phyloP scores from a whole-genome alignment of 495 filamentous ascomycete species.

The Astrothelium macrocarpum region DNA sequence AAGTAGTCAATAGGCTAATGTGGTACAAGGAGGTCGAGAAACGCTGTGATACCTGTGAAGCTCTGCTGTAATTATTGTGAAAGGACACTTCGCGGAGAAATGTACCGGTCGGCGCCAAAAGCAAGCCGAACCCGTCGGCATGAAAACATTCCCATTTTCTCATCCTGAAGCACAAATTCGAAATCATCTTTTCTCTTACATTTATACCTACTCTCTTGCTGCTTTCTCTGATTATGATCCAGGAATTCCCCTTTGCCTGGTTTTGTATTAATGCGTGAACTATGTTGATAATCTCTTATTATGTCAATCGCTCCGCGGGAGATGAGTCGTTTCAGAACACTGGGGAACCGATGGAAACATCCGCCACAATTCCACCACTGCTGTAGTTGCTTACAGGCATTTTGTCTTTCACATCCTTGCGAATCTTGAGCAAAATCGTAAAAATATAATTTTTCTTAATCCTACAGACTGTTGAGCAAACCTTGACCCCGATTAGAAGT shows the following conservation, averaged over 20 bases:
- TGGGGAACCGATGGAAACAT: neutral
- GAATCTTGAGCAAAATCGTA: neutral
- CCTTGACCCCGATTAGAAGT: too few species aligned
- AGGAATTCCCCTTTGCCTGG: too few species aligned
- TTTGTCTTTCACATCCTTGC: neutral
- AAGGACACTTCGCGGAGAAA: neutral
- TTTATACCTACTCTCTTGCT: too few species aligned
- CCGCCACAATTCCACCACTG: neutral
- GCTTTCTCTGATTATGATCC: too few species aligned
- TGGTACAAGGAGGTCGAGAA: neutral
- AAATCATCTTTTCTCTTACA: too few species aligned
- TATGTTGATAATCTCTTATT: neutral
- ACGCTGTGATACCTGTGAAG: neutral
- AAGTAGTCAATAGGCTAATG: neutral
- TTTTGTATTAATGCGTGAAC: neutral
- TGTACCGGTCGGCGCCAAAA: neutral
- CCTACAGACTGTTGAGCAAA: too few species aligned
- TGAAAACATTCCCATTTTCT: neutral
- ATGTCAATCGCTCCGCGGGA: neutral
- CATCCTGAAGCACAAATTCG: too few species aligned
- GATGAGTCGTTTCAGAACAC: conserved; percentile 1
- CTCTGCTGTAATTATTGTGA: neutral
- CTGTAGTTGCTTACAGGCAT: neutral
- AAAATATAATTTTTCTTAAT: neutral
- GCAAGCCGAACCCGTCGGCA: neutral